Conservation (phyloP, 2,329 filamentous ascomycete species). For the Annulohypoxylon truncatum region DNA sequence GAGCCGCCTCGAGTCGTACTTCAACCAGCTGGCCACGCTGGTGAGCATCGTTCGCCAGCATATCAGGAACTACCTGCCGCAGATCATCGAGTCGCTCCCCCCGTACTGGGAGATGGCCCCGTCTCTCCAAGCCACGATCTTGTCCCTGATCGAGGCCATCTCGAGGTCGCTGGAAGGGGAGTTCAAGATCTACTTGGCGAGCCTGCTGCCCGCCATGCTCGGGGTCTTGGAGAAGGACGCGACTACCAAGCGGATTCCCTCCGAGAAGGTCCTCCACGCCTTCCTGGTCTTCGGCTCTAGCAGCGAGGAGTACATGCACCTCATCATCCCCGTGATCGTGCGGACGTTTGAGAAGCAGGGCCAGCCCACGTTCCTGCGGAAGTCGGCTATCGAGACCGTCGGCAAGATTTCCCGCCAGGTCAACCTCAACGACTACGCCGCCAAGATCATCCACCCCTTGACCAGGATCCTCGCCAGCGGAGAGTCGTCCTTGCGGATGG, state of each 20-base stretch:
- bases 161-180: conserved; percentile 94
- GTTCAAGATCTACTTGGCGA: conserved; percentile 95
- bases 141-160: conserved; percentile 93
- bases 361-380: conserved; percentile 82
- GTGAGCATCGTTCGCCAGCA: conserved; percentile 97
- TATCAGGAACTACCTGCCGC: conserved; percentile 88
- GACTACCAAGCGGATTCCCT: conserved; percentile 79
- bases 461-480: conserved; percentile 80
- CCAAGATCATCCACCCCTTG: conserved; percentile 94
- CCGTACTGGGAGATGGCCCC: conserved; percentile 89
- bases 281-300: conserved; percentile 97
- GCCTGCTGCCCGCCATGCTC: conserved; percentile 91
- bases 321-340: conserved; percentile 96
- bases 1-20: conserved; percentile 90
- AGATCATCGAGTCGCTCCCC: conserved; percentile 86
- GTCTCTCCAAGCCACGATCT: conserved; percentile 88
- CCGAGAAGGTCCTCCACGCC: conserved; percentile 91
- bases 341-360: conserved; percentile 91
- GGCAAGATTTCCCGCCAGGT: conserved; percentile 95
- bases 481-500: conserved; percentile 79
- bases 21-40: conserved; percentile 93
- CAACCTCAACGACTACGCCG: conserved; percentile 96
- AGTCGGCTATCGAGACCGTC: conserved; percentile 92
- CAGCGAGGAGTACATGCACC: conserved; percentile 98
- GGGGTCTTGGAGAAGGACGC: conserved; percentile 89